Conservation (phyloP, 1,284 basidiomycete genomes). For the Ganoderma sp. region DNA sequence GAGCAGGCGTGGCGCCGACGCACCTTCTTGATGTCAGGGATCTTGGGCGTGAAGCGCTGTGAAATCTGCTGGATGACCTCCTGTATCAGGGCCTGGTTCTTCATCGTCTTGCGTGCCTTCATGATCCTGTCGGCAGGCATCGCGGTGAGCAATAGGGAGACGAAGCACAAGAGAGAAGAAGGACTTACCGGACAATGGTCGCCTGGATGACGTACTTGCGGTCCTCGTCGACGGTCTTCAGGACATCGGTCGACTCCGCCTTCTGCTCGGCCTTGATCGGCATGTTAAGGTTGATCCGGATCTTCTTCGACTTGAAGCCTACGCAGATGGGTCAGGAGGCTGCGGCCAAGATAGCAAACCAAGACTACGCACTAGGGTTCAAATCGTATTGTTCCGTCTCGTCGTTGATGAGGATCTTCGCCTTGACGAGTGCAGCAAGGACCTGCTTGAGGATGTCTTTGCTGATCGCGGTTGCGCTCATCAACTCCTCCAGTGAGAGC, state of each 20-base stretch:
- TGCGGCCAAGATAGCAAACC: not conserved
- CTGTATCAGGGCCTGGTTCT: slow-evolving; percentile 92
- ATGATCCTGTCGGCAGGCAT: slow-evolving; percentile 70
- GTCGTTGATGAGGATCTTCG: slow-evolving; percentile 87
- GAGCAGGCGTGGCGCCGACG: slow-evolving; percentile 19
- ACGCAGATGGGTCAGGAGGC: slow-evolving; percentile 10
- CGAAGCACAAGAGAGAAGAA: not conserved
- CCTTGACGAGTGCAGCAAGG: slow-evolving; percentile 84
- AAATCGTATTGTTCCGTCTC: slow-evolving; percentile 90
- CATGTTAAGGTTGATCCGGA: slow-evolving; percentile 91
- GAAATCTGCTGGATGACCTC: slow-evolving; percentile 95
- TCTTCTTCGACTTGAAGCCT: slow-evolving; percentile 99
- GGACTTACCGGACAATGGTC: slow-evolving; percentile 87
- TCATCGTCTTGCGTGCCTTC: slow-evolving; percentile 98
- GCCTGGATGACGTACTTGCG: slow-evolving; percentile 97
- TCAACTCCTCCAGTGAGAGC: slow-evolving; percentile 81
- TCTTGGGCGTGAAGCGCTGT: slow-evolving; percentile 87
- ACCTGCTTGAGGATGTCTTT: slow-evolving; percentile 89
- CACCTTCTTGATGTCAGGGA: slow-evolving; percentile 92
- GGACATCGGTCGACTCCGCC: slow-evolving; percentile 88
- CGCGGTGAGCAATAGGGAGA: not conserved
- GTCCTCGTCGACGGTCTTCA: slow-evolving; percentile 97
- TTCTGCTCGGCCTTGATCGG: slow-evolving; percentile 96
- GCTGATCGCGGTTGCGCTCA: slow-evolving; percentile 82
- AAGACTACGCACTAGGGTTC: slow-evolving; percentile 76